These are phyloP conservation scores for Fagopyrum tataricum DNA, from an alignment of 148 eudicot species.

Conservation along the genomic window DNA sequence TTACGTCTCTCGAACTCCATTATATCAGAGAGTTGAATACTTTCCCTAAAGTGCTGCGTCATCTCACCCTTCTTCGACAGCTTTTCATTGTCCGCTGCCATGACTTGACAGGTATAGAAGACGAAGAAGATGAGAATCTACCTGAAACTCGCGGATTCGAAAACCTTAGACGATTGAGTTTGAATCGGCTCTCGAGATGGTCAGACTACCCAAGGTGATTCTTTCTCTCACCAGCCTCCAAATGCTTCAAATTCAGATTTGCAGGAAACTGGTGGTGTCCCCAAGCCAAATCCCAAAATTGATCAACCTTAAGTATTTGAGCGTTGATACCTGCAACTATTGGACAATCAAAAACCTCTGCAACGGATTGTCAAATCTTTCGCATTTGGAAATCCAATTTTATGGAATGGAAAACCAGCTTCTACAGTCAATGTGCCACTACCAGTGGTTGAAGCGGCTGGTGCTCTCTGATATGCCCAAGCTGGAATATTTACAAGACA, in stretches of 20 bases:
- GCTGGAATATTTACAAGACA: neutral
- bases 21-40: neutral
- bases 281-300: neutral
- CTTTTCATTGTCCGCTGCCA: neutral
- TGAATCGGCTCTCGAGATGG: neutral
- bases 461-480: neutral
- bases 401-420: neutral
- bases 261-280: neutral
- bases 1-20: neutral
- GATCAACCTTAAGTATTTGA: neutral
- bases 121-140: neutral
- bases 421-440: neutral
- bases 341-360: no score
- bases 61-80: neutral
- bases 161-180: neutral
- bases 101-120: neutral
- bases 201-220: neutral
- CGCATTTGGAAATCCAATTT: no score
- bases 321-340: neutral
- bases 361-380: no score
- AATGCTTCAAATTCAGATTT: neutral
- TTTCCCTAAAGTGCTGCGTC: neutral
- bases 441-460: neutral
- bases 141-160: neutral
- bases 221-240: neutral